phyloP scores from a whole-genome alignment of 176 grass and related monocot species.

The sorghum (Sorghum bicolor) region Sorghum_bicolor_NCBIv3 NC_012878.2:47562001-47562500 shows the following conservation, averaged over 20 bases:
- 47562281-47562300: slow-evolving; percentile 83
- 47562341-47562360: slow-evolving; percentile 74
- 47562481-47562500: slow-evolving; percentile 95
- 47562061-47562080: slow-evolving; percentile 17
- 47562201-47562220: slow-evolving; percentile 97
- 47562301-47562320: slow-evolving; percentile 89
- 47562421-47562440: slow-evolving; percentile 88
- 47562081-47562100: slow-evolving; percentile 38
- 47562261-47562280: slow-evolving; percentile 91
- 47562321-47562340: slow-evolving; percentile 88
- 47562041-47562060: slow-evolving; percentile 30
- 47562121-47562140: slow-evolving; percentile 54
- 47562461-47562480: slow-evolving; percentile 93
- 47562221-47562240: slow-evolving; percentile 91
- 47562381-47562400: slow-evolving; percentile 80
- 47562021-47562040: slow-evolving; percentile 38
- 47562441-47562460: slow-evolving; percentile 90
- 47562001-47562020: slow-evolving; percentile 13
- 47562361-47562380: slow-evolving; percentile 80
- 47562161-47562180: slow-evolving; percentile 48
- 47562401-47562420: slow-evolving; percentile 95
- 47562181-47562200: slow-evolving; percentile 94
- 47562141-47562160: slow-evolving; percentile 41
- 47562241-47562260: slow-evolving; percentile 92
- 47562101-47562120: slow-evolving; percentile 50